Evolutionary conservation across 176 grass and related monocot species (phyloP), one percentile per base, ranked within the genome.

Genomic region (Guadua angustifolia): DNA sequence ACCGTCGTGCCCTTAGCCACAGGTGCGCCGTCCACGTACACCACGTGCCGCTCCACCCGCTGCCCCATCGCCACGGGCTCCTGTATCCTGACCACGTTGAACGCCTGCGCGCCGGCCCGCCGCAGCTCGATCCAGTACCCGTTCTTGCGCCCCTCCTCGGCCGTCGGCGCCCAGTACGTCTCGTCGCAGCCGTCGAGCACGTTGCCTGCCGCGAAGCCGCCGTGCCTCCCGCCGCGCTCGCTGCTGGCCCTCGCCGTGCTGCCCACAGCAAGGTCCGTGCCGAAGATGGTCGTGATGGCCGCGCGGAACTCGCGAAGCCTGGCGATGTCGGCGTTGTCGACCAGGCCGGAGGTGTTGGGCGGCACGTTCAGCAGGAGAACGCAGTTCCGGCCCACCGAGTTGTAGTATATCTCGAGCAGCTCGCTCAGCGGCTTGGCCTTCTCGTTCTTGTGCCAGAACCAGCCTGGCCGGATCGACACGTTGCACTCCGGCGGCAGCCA

Each of bases 401-500:
- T 95, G 89, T 98, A 98, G 85, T 98, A 98, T 78, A 98, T 95
- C 11, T 94, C 39, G 5, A 98, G 80, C 50, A 98, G 82, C 55
- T 90, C 64, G 8, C 13, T 38, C 69, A 95, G 79, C 75, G 85
- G 87, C 88, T 95, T 98, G 24, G 96, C 96, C 61, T 93, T 90
- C 83, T 98, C 91, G 79, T 95, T 94, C 50, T 38, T 69, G 93
- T 98, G 96, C 96, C 96, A 98, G 88, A 98, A 98, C 96, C 96
- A 98, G 8, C 95, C 93, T 8, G 62, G 83, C 32, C 96, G 89
- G 83, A 98, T 93, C 72, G 96, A 98, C 47, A 98, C 93, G 76
- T 98, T 93, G 51, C 96, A 98, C 87, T 98, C 96, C 56, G 93
- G 83, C 80, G 96, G 96, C 83, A 98, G 87, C 96, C 96, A 98